These are phyloP conservation scores for Ascochyta pisi DNA, from an alignment of 2,329 filamentous ascomycete species.

Conservation along the genomic window DNA sequence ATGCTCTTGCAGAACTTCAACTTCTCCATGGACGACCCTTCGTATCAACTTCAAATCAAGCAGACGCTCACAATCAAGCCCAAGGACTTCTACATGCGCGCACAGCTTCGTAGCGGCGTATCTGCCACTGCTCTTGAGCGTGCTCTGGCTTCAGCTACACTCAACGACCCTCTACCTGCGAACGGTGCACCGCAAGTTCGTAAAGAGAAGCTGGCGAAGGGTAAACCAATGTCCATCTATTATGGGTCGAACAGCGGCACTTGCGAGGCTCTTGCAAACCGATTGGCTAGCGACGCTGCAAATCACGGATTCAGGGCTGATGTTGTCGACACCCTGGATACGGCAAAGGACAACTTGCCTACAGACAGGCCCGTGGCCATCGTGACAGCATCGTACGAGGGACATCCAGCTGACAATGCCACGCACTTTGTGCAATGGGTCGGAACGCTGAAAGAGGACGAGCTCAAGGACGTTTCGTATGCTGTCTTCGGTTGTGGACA, in stretches of 20 bases:
- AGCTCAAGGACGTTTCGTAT: conserved; percentile 46
- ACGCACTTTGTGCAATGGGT: conserved; percentile 53
- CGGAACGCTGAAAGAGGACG: conserved; percentile 32
- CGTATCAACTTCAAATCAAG: conserved; percentile 54
- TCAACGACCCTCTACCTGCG: conserved; percentile 23
- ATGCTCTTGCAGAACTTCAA: conserved; percentile 57
- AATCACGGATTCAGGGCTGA: conserved; percentile 48
- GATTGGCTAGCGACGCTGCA: conserved; percentile 45
- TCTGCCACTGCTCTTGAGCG: conserved; percentile 43
- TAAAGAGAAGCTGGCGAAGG: conserved; percentile 25
- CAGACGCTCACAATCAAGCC: conserved; percentile 57
- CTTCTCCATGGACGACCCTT: conserved; percentile 52
- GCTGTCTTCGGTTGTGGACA: conserved; percentile 53
- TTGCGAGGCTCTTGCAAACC: conserved; percentile 51
- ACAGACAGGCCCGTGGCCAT: conserved; percentile 49
- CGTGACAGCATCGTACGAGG: conserved; percentile 53
- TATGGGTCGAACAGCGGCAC: conserved; percentile 53
- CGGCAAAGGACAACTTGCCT: conserved; percentile 42
- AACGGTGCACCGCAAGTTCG: conserved; percentile 13
- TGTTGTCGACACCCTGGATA: conserved; percentile 46
- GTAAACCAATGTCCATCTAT: conserved; percentile 46
- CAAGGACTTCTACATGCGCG: conserved; percentile 49
- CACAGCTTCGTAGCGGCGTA: conserved; percentile 40
- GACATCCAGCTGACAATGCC: conserved; percentile 53
- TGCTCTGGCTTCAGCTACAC: conserved; percentile 30